These are phyloP conservation scores for Lentinula sp. DNA, from an alignment of 768 basidiomycete species.

Conservation along the genomic window DNA sequence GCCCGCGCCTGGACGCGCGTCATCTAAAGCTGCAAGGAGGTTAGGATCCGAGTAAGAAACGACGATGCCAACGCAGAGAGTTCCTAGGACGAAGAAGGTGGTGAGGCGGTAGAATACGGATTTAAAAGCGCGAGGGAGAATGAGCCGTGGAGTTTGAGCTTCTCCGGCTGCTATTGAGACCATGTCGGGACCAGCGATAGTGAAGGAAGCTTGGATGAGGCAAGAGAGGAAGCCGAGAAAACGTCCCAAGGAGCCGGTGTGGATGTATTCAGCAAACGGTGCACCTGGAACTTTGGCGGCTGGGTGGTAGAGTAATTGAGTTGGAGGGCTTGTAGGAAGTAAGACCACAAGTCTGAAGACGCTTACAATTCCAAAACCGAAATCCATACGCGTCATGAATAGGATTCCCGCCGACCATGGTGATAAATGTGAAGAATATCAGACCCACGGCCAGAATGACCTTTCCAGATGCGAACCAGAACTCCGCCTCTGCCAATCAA, in stretches of 20 bases:
- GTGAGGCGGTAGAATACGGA: slow-evolving; percentile 78
- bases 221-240: slow-evolving; percentile 63
- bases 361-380: slow-evolving; percentile 45
- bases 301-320: slow-evolving; percentile 9
- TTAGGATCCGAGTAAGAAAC: slow-evolving; percentile 65
- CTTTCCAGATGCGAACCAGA: slow-evolving; percentile 50
- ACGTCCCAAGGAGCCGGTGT: slow-evolving; percentile 45
- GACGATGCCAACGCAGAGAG: slow-evolving; percentile 69
- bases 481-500: slow-evolving; percentile 38
- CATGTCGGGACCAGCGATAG: slow-evolving; percentile 51
- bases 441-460: slow-evolving; percentile 41
- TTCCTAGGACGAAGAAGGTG: slow-evolving; percentile 71
- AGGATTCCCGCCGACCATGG: slow-evolving; percentile 59
- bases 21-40: slow-evolving; percentile 45
- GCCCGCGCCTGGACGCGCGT: slow-evolving; percentile 51
- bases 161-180: slow-evolving; percentile 65
- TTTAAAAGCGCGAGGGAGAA: slow-evolving; percentile 65
- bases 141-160: slow-evolving; percentile 60
- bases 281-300: slow-evolving; percentile 39
- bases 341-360: background rate
- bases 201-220: slow-evolving; percentile 55
- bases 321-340: background rate
- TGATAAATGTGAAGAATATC: slow-evolving; percentile 48
- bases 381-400: slow-evolving; percentile 48
- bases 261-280: slow-evolving; percentile 52